Evolutionary conservation across 129 eudicot species (phyloP).

Genomic region (Tagetes erecta): DNA sequence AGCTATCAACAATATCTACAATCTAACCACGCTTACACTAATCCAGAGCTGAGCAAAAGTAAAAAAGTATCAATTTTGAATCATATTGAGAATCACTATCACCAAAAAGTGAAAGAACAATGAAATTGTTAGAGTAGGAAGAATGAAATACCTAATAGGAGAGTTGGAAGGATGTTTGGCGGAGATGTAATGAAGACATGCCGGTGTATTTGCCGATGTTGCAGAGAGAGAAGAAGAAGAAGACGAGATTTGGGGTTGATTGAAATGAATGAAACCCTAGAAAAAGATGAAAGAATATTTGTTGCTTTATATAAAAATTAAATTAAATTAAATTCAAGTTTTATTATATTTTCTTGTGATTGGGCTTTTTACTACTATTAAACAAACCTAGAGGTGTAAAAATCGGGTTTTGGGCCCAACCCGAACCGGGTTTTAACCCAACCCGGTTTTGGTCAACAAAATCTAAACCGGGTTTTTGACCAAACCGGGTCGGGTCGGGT

Average conservation of each 20-base stretch:
- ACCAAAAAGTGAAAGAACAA: not conserved
- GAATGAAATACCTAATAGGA: constrained; percentile 28
- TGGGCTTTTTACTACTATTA: constrained; percentile 17
- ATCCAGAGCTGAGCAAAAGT: constrained; percentile 10
- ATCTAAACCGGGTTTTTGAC: too few species aligned
- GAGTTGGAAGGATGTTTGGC: constrained; percentile 16
- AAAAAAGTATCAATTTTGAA: constrained; percentile 13
- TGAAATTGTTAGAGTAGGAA: not conserved
- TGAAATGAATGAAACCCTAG: constrained; percentile 34
- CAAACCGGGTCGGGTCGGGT: too few species aligned
- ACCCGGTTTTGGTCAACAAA: too few species aligned
- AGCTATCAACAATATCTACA: not conserved
- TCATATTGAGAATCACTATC: not conserved
- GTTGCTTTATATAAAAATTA: constrained; percentile 28
- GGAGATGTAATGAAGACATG: constrained; percentile 22
- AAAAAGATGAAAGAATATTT: constrained; percentile 32
- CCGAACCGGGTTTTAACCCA: too few species aligned
- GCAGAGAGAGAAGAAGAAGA: constrained; percentile 12
- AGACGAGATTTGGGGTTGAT: constrained; percentile 33
- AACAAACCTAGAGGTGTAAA: too few species aligned
- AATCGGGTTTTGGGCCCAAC: too few species aligned
- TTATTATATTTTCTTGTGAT: not conserved
- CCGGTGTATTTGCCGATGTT: not conserved
- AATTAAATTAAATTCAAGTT: not conserved
- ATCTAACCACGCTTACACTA: not conserved